Percentiles rank a stretch among this genome's conserved stretches.
Evolutionary conservation across 805 yeast species (phyloP).

Genomic region (Clavispora santaluciae): DNA sequence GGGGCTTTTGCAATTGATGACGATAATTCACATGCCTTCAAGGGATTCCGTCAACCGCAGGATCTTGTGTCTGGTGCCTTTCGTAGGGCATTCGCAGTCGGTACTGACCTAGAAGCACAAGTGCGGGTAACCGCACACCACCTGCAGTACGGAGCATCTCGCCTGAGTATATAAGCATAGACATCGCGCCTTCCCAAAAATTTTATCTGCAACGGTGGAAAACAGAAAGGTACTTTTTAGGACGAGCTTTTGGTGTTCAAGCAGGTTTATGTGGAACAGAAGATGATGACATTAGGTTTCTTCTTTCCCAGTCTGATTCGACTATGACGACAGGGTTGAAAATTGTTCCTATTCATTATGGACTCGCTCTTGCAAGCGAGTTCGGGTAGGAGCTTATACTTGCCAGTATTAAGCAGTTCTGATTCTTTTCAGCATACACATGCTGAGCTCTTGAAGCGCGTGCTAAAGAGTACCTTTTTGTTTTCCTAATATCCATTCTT

Average conservation of each 20-base stretch:
- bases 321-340: conserved; percentile 87
- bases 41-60: too few relatives aligned
- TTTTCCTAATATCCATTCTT: background rate
- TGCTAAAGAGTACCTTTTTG: conserved; percentile 14
- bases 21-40: too few relatives aligned
- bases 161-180: background rate
- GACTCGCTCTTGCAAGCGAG: conserved; percentile 37
- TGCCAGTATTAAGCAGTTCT: conserved; percentile 78
- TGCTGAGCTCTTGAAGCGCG: conserved; percentile 25
- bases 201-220: background rate
- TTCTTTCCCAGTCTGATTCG: conserved; percentile 92
- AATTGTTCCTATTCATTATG: conserved; percentile 36
- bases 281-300: conserved; percentile 49
- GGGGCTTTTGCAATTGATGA: too few relatives aligned
- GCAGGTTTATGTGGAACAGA: conserved; percentile 15
- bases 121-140: background rate
- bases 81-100: background rate
- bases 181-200: background rate
- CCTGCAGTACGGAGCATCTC: background rate
- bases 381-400: conserved; percentile 61
- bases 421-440: conserved; percentile 33
- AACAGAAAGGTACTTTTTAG: conserved; percentile 12
- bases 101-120: background rate
- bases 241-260: conserved; percentile 20
- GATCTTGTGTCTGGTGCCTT: too few relatives aligned